Conservation (phyloP, 2,329 filamentous ascomycete genomes). For the Pseudofabraea citricarpa region DNA sequence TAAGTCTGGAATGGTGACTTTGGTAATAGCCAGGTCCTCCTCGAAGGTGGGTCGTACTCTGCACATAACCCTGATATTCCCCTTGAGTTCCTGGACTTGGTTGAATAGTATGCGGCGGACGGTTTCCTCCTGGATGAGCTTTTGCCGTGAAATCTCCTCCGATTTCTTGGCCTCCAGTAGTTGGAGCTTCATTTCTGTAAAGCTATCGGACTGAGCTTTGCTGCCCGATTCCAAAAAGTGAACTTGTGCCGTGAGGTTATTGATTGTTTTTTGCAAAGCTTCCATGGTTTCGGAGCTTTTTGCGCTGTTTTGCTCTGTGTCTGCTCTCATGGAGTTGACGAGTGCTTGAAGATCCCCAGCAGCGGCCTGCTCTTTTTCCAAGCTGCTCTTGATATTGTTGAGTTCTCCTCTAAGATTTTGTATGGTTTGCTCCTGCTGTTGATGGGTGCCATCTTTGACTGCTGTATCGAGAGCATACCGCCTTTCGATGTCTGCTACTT, state of each 20-base stretch:
- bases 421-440: constrained; percentile 48
- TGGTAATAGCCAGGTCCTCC: constrained; percentile 56
- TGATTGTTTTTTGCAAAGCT: constrained; percentile 69
- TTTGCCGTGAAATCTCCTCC: constrained; percentile 69
- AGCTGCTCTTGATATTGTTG: constrained; percentile 42
- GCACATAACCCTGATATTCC: constrained; percentile 98
- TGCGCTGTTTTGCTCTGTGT: constrained; percentile 42
- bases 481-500: constrained; percentile 59
- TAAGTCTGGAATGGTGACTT: constrained; percentile 73
- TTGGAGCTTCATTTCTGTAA: constrained; percentile 73
- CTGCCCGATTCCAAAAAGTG: constrained; percentile 87
- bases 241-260: constrained; percentile 74
- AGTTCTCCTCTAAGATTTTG: constrained; percentile 41
- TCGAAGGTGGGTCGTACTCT: constrained; percentile 75
- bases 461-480: constrained; percentile 43
- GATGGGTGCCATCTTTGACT: constrained; percentile 19
- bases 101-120: constrained; percentile 90
- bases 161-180: constrained; percentile 71
- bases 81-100: constrained; percentile 95
- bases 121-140: constrained; percentile 86
- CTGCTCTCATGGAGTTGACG: constrained; percentile 40
- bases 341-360: constrained; percentile 33
- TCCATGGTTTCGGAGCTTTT: constrained; percentile 57
- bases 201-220: constrained; percentile 83
- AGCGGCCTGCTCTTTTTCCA: constrained; percentile 57